Evolutionary conservation across 1,284 basidiomycete species (phyloP).

Genomic region (Sanghuangporus sanghuang): DNA sequence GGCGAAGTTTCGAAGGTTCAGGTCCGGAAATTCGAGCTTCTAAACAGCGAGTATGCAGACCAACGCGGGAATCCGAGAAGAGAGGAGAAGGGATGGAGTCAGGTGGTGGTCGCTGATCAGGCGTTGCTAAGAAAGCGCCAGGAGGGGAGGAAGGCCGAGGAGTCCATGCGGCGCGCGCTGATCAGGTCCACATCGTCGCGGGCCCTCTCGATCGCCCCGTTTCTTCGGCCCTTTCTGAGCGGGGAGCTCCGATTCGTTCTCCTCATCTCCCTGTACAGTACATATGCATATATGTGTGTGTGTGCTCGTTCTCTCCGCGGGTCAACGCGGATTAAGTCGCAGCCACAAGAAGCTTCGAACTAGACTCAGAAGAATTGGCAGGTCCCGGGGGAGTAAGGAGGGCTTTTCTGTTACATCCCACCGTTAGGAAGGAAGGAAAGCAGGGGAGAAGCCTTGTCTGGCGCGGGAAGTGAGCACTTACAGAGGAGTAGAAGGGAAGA

Average conservation of each 20-base stretch:
- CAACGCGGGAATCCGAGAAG: background rate
- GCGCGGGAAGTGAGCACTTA: no score
- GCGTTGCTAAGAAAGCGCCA: background rate
- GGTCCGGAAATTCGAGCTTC: background rate
- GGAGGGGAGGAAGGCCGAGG: background rate
- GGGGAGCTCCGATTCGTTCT: no score
- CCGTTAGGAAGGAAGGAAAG: background rate
- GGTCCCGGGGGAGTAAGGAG: no score
- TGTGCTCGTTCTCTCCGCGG: background rate
- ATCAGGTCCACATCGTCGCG: background rate
- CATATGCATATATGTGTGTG: no score
- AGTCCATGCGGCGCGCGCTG: background rate
- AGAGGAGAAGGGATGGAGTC: no score
- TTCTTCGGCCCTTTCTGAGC: no score
- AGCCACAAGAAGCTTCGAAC: background rate
- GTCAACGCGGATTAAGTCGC: background rate
- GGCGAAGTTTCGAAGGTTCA: no score
- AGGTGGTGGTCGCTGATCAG: no score
- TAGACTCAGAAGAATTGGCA: background rate
- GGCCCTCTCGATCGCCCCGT: background rate
- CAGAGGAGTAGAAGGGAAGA: no score
- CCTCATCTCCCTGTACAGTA: no score
- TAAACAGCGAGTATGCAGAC: background rate
- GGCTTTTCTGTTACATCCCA: background rate
- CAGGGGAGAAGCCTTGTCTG: no score